Conservation (phyloP, 257 asterid species). For the Gardenia jasminoides region DNA sequence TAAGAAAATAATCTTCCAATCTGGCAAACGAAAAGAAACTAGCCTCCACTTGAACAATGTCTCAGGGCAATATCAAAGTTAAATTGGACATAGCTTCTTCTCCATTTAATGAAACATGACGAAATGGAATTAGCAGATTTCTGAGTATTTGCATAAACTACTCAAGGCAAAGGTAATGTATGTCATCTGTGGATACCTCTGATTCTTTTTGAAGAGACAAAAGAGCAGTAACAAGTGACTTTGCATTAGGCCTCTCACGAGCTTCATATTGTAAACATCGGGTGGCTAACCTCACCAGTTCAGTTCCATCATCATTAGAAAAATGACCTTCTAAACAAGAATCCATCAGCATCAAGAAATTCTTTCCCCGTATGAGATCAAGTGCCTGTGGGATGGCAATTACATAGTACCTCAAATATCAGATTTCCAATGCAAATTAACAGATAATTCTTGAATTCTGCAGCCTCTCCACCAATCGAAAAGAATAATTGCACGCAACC, state of each 20-base stretch:
- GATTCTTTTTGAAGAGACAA: constrained; percentile 38
- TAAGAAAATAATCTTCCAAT: neutral
- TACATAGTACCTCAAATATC: constrained; percentile 31
- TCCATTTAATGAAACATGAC: neutral
- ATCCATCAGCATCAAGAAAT: constrained; percentile 39
- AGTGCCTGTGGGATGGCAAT: constrained; percentile 35
- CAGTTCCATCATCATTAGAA: constrained; percentile 43
- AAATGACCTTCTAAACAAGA: constrained; percentile 49
- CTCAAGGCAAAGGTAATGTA: neutral
- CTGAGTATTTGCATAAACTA: neutral
- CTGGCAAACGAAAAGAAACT: neutral
- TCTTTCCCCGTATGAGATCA: constrained; percentile 48
- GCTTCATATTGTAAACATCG: constrained; percentile 46
- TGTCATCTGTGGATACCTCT: constrained; percentile 24
- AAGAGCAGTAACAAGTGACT: constrained; percentile 36
- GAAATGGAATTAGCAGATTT: neutral
- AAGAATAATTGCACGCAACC: neutral
- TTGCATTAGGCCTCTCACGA: constrained; percentile 47
- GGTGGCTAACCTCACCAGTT: constrained; percentile 39
- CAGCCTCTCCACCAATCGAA: neutral
- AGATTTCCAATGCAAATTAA: constrained; percentile 19
- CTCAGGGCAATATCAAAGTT: neutral
- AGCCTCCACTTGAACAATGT: neutral
- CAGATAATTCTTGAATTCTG: neutral
- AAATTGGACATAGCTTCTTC: neutral